A percentile compares a stretch with the other conserved stretches of the same genome.
Conservation (phyloP, 345 rosid genomes). For the Gossypium turneri region DNA sequence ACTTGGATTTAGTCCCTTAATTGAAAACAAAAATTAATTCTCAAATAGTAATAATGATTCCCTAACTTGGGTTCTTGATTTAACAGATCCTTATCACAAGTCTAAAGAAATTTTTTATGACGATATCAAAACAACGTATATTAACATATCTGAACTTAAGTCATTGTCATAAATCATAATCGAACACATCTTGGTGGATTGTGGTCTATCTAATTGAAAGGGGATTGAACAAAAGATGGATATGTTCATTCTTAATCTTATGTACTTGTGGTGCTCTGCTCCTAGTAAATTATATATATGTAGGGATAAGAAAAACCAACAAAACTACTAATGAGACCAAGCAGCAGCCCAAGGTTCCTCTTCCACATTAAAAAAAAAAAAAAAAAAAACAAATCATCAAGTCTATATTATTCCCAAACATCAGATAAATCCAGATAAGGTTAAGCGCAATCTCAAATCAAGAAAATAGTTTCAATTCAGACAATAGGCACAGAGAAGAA, state of each 20-base stretch:
- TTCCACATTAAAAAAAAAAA: constrained; percentile 26
- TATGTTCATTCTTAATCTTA: no score
- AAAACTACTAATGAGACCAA: no score
- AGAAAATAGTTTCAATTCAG: neutral
- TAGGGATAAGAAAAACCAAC: no score
- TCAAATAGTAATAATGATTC: neutral
- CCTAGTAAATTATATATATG: no score
- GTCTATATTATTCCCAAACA: neutral
- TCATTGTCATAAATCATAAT: no score
- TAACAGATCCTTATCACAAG: neutral
- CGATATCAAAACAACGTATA: neutral
- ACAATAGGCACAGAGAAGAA: neutral
- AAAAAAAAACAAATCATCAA: neutral
- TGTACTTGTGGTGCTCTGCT: no score
- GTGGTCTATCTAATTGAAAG: no score
- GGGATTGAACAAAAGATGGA: no score
- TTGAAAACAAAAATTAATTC: no score
- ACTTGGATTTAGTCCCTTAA: no score
- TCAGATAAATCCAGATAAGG: neutral
- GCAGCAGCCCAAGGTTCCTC: constrained; percentile 26
- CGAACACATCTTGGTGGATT: no score
- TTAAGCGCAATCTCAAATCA: neutral
- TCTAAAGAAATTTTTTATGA: neutral
- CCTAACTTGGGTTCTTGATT: neutral
- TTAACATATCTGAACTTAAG: no score